Conservation (phyloP, 169 alveolate species). For the Cryptosporidium ryanae region DNA sequence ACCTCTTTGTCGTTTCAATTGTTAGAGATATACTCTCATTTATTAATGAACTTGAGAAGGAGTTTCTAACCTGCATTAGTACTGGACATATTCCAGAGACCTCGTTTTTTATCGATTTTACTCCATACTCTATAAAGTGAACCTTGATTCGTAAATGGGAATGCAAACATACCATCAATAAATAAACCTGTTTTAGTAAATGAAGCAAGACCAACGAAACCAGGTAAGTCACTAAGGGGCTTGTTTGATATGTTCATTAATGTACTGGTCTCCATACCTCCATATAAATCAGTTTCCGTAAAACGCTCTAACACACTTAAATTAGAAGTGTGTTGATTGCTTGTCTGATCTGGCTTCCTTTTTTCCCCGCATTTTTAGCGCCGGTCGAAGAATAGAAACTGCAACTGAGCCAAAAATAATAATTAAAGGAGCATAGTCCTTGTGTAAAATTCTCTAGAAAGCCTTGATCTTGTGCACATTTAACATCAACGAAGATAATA, state of each 20-base stretch:
- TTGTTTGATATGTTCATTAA: not conserved
- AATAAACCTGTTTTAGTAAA: conserved; percentile 63
- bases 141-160: not conserved
- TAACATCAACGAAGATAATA: no score
- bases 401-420: no score
- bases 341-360: no score
- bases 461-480: no score
- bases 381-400: no score
- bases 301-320: no score
- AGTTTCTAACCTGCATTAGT: conserved; percentile 51
- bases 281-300: not conserved
- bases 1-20: conserved; percentile 60
- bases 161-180: conserved; percentile 27
- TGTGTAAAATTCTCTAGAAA: no score
- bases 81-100: conserved; percentile 27
- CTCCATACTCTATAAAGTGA: conserved; percentile 41
- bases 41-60: conserved; percentile 46
- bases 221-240: conserved; percentile 4
- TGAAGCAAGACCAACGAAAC: conserved; percentile 56
- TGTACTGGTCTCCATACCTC: not conserved
- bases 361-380: no score
- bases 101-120: conserved; percentile 14
- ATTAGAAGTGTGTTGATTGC: no score
- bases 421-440: no score
- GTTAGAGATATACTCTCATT: conserved; percentile 34